phyloP scores from a whole-genome alignment of 495 filamentous ascomycete species.

The Penicillium coffeae region DNA sequence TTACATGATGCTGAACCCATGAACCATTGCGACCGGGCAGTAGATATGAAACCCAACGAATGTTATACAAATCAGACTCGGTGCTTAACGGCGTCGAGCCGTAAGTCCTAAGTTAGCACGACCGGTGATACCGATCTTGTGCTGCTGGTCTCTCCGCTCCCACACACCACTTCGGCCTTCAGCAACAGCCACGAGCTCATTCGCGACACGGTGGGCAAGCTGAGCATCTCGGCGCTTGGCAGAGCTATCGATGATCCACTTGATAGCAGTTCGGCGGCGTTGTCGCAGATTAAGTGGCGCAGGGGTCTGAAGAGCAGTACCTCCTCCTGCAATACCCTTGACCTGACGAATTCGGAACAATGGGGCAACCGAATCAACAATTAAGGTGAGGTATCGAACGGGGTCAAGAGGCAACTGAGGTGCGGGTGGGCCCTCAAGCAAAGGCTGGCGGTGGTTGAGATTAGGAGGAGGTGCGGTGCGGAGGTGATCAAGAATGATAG shows the following conservation, averaged over 20 bases:
- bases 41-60: neutral
- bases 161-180: slow-evolving; percentile 81
- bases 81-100: slow-evolving; percentile 19
- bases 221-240: slow-evolving; percentile 61
- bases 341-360: slow-evolving; percentile 71
- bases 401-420: slow-evolving; percentile 74
- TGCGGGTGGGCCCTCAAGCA: slow-evolving; percentile 70
- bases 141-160: slow-evolving; percentile 68
- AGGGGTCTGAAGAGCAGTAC: slow-evolving; percentile 76
- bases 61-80: neutral
- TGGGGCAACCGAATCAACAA: slow-evolving; percentile 95
- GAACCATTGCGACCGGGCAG: neutral
- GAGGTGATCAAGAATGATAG: slow-evolving; percentile 78
- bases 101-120: slow-evolving; percentile 62
- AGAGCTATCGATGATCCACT: slow-evolving; percentile 84
- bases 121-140: slow-evolving; percentile 68
- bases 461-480: slow-evolving; percentile 77
- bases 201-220: slow-evolving; percentile 75
- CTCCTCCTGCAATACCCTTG: slow-evolving; percentile 81
- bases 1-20: neutral
- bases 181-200: slow-evolving; percentile 82
- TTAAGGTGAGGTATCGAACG: slow-evolving; percentile 71
- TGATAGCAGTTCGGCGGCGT: slow-evolving; percentile 70
- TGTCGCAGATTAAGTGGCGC: slow-evolving; percentile 69
- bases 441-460: slow-evolving; percentile 60